Evolutionary conservation across 805 yeast species (phyloP).

Genomic region (Suhomyces vadensis): DNA sequence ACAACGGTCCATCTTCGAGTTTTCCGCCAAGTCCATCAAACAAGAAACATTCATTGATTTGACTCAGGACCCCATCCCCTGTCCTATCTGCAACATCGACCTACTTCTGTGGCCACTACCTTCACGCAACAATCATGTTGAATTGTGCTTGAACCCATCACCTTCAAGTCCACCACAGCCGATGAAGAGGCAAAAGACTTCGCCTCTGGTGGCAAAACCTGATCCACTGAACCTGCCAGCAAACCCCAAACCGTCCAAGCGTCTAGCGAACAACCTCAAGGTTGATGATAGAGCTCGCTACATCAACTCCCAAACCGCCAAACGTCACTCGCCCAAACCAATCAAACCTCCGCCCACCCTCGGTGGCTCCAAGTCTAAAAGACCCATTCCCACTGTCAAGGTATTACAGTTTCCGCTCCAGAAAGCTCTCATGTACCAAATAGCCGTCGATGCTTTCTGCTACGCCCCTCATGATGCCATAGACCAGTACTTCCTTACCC

Average conservation of each 20-base stretch:
- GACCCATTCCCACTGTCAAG: constrained; percentile 56
- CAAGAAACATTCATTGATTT: constrained; percentile 17
- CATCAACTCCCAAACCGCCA: constrained; percentile 13
- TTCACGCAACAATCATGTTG: constrained; percentile 55
- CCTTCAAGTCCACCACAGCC: background rate
- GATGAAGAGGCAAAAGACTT: constrained; percentile 3
- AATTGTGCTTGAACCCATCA: constrained; percentile 42
- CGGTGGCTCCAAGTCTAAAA: constrained; percentile 21
- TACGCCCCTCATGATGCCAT: constrained; percentile 48
- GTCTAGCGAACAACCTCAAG: background rate
- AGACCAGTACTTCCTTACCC: constrained; percentile 63
- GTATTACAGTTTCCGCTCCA: constrained; percentile 42
- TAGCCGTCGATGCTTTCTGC: constrained; percentile 68
- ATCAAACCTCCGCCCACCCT: constrained; percentile 14
- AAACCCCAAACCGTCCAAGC: background rate
- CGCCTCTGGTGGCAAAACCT: background rate
- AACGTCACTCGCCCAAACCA: constrained; percentile 5
- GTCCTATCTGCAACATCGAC: constrained; percentile 54
- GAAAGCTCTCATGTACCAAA: constrained; percentile 31
- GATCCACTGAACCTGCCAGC: background rate
- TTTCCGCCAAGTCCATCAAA: constrained; percentile 7
- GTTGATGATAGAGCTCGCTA: constrained; percentile 4
- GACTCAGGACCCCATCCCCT: constrained; percentile 22
- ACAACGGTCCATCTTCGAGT: constrained; percentile 29
- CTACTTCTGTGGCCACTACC: constrained; percentile 41